Conservation (phyloP, 176 grass and related monocot species). For the Saccharum officinarum region DNA sequence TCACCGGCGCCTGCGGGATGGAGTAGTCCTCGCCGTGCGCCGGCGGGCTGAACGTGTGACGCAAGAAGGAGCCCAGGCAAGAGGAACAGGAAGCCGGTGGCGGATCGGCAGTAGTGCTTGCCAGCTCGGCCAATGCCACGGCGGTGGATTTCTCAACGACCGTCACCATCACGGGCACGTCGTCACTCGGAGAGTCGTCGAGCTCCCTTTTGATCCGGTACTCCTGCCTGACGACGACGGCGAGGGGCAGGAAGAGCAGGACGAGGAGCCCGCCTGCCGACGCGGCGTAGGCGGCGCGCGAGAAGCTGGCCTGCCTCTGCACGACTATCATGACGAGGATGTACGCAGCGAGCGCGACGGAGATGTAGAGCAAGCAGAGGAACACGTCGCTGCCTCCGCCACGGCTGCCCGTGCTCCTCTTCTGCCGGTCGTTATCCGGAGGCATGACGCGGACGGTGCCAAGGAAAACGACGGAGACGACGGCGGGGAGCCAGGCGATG, state of each 20-base stretch:
- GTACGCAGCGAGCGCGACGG: too few species aligned
- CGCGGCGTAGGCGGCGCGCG: slow-evolving; percentile 13
- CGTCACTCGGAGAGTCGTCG: background rate
- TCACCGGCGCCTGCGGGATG: slow-evolving; percentile 44
- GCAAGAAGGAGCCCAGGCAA: background rate
- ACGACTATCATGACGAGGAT: slow-evolving; percentile 40
- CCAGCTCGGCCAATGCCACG: too few species aligned
- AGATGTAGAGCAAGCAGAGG: too few species aligned
- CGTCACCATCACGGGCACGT: background rate
- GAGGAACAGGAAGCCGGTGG: background rate
- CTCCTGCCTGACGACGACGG: slow-evolving; percentile 46
- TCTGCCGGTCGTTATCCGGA: too few species aligned
- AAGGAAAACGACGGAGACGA: slow-evolving; percentile 43
- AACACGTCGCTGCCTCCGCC: slow-evolving; percentile 18
- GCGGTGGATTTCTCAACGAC: too few species aligned
- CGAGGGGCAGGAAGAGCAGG: slow-evolving; percentile 51
- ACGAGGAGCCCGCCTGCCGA: slow-evolving; percentile 20
- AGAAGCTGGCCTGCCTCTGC: slow-evolving; percentile 22
- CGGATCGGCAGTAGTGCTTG: too few species aligned
- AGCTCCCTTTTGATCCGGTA: background rate
- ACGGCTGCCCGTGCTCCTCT: too few species aligned
- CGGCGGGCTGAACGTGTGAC: slow-evolving; percentile 18
- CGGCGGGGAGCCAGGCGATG: slow-evolving; percentile 59
- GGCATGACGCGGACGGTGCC: background rate
- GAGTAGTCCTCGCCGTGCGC: slow-evolving; percentile 39